phyloP scores from a whole-genome alignment of 176 grass and related monocot species.

The Microstegium vimineum region DNA sequence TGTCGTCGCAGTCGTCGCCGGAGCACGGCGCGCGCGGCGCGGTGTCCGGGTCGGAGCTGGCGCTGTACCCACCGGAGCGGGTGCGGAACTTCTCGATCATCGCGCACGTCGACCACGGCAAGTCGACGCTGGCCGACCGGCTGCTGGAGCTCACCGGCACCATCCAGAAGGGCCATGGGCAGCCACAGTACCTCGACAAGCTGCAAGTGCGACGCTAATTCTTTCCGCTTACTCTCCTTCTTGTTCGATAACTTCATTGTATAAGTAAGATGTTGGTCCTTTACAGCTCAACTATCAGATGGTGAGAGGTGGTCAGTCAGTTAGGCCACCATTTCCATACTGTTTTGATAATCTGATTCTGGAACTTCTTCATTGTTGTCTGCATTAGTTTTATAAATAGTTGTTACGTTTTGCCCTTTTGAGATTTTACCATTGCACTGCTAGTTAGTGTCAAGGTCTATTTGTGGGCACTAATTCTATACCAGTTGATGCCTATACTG shows the following conservation, averaged over 20 bases:
- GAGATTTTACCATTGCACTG: not conserved
- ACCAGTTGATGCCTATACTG: not conserved
- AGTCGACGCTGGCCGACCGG: constrained; percentile 83
- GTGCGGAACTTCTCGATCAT: constrained; percentile 93
- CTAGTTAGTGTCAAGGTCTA: not conserved
- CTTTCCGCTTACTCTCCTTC: not conserved
- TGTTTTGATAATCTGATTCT: not conserved
- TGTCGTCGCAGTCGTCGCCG: constrained; percentile 33
- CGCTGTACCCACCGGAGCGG: constrained; percentile 68
- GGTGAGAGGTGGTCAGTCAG: not conserved
- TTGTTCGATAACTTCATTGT: not conserved
- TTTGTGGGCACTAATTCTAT: not conserved
- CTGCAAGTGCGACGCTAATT: constrained; percentile 45
- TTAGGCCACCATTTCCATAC: not conserved
- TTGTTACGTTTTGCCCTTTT: not conserved
- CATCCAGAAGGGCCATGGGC: constrained; percentile 83
- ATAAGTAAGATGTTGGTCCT: not conserved
- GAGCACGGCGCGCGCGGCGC: constrained; percentile 36
- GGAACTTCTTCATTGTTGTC: not conserved
- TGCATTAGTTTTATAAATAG: not conserved
- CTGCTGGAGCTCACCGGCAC: constrained; percentile 87
- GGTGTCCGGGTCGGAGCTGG: constrained; percentile 48
- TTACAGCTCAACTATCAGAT: not conserved
- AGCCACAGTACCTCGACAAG: constrained; percentile 92
- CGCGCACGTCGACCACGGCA: constrained; percentile 87